Conservation (phyloP, 306 rosid genomes). For the Prunus armeniaca region DNA sequence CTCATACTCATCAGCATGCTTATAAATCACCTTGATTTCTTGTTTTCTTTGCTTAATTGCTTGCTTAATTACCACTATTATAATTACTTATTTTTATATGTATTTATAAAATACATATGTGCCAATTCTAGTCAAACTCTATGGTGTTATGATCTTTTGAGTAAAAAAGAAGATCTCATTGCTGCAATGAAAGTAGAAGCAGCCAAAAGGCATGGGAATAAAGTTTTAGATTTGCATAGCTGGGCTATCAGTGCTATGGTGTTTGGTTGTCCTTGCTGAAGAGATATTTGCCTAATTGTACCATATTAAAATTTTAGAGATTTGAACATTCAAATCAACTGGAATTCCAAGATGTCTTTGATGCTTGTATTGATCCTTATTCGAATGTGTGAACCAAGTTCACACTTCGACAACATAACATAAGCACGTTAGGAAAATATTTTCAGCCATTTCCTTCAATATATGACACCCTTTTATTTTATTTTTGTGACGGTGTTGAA, state of each 20-base stretch:
- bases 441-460: neutral
- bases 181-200: slow-evolving; percentile 15
- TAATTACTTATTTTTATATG: neutral
- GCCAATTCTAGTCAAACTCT: slow-evolving; percentile 16
- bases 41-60: neutral
- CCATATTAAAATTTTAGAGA: neutral
- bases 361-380: too few relatives aligned
- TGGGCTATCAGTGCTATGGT: neutral
- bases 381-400: too few relatives aligned
- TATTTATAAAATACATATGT: neutral
- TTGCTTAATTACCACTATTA: neutral
- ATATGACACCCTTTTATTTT: neutral
- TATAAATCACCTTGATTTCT: slow-evolving; percentile 2
- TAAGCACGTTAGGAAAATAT: too few relatives aligned
- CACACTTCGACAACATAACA: too few relatives aligned
- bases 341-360: neutral
- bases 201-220: neutral
- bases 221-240: slow-evolving; percentile 8
- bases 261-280: neutral
- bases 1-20: slow-evolving; percentile 15
- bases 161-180: neutral
- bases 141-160: neutral
- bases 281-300: neutral
- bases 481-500: neutral
- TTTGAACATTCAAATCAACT: neutral